Evolutionary conservation across 192 early-diverging fungal species (phyloP), one percentile per base, ranked within the genome.

Genomic region (Backusella tuberculispora): DNA sequence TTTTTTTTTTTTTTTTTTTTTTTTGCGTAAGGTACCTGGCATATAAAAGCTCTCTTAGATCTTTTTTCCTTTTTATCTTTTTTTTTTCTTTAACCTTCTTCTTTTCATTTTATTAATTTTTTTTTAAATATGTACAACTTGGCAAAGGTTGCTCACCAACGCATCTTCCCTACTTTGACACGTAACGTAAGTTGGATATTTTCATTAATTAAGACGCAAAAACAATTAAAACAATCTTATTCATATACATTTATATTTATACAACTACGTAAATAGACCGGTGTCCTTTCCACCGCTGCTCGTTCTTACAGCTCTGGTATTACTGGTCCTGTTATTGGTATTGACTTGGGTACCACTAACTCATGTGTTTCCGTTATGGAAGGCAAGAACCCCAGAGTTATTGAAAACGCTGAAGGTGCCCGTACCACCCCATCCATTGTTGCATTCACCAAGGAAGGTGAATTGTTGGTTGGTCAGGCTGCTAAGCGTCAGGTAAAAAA

Each of bases 351-450:
- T 53, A 97, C 96, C 24, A 97, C 96, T 77, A 96, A 97, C 88
- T 95, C 94, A 15, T 97, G 96, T 80, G 95, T 96, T 38, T 88
- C 95, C 41, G 92, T 96, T 19, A 97, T 97, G 96, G 96, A 97
- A 85, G 95, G 95, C 78, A 96, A 96, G 84, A 91, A 85, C 69
- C 93, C 94, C 15, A 85, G 90, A 53, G 95, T 97, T 60, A 93
- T 97, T 80, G 95, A 95, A 81, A 96, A 97, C 84, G 80, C 92
- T 17, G 94, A 95, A 80, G 95, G 95, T 77, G 91, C 88, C 19
- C 92, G 95, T 68, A 97, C 95, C 5, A 97, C 96, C 1, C 96
- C 96, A 2, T 96, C 95, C 17, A 87, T 95, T 21, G 93, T 97
- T 29, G 94, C 93, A 42, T 96, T 96, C 78, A 80, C 89, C 65